Evolutionary conservation across 495 filamentous ascomycete species (phyloP).

Genomic region (Recurvomyces mirabilis): DNA sequence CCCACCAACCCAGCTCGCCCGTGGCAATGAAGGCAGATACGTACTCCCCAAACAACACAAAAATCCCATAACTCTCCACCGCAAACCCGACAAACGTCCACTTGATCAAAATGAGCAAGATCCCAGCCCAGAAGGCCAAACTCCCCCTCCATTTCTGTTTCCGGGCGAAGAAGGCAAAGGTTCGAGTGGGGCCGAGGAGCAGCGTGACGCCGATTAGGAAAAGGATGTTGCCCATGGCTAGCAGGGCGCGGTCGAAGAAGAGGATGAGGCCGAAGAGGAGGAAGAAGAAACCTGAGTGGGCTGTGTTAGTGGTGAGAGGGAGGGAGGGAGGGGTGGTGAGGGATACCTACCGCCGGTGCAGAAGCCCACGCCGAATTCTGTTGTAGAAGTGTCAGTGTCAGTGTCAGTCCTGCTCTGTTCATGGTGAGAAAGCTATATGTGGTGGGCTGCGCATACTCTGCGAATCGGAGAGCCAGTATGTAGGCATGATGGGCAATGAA

Average conservation of each 20-base stretch:
- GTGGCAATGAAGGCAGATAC: too few species aligned
- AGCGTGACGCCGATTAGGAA: constrained; percentile 92
- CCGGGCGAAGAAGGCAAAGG: constrained; percentile 82
- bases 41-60: constrained; percentile 85
- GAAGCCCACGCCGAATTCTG: constrained; percentile 92
- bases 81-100: constrained; percentile 85
- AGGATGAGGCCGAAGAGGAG: constrained; percentile 83
- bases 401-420: not conserved
- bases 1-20: too few species aligned
- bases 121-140: constrained; percentile 74
- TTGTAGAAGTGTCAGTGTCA: not conserved
- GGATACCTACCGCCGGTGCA: constrained; percentile 79
- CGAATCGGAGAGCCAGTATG: constrained; percentile 91
- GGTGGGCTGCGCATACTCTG: constrained; percentile 58
- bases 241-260: constrained; percentile 94
- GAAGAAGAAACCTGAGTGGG: constrained; percentile 63
- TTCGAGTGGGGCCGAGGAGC: constrained; percentile 89
- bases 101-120: constrained; percentile 70
- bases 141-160: constrained; percentile 87
- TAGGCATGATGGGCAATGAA: constrained; percentile 48
- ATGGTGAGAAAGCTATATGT: not conserved
- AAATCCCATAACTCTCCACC: constrained; percentile 84
- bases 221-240: constrained; percentile 94
- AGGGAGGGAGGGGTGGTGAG: not conserved
- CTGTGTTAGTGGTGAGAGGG: not conserved